Conservation (phyloP, 208 protist genomes). For the Leishmania guyanensis region DNA sequence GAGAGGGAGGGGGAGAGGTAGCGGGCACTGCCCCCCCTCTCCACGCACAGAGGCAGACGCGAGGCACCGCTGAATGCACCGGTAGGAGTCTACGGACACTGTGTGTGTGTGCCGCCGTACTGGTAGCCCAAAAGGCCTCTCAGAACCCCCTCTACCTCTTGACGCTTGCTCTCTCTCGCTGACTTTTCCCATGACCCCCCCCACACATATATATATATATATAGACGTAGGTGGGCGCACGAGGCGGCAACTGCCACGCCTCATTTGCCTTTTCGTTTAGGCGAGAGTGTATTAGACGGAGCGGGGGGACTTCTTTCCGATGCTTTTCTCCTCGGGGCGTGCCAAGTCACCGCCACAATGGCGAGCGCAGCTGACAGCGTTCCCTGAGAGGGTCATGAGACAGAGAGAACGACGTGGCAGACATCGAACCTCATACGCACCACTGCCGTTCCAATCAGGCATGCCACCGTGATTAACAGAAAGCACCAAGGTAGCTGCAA, state of each 20-base stretch:
- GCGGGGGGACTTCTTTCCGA: background rate
- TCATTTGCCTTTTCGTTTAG: background rate
- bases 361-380: background rate
- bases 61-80: background rate
- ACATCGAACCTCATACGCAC: background rate
- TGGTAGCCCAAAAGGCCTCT: background rate
- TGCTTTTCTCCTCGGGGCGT: background rate
- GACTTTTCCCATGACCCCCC: background rate
- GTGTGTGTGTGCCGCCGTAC: background rate
- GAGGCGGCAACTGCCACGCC: background rate
- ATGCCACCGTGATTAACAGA: background rate
- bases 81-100: background rate
- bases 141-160: background rate
- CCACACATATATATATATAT: background rate
- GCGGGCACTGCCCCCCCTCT: background rate
- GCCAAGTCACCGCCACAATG: background rate
- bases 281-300: background rate
- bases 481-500: background rate
- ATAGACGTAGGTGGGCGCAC: background rate
- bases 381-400: background rate
- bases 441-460: background rate
- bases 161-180: background rate
- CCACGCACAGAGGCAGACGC: background rate
- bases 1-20: conserved; percentile 14
- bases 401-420: background rate